Base-by-base conservation (phyloP, 208 protist genomes). In the Acanthamoeba rhysodes region DNA sequence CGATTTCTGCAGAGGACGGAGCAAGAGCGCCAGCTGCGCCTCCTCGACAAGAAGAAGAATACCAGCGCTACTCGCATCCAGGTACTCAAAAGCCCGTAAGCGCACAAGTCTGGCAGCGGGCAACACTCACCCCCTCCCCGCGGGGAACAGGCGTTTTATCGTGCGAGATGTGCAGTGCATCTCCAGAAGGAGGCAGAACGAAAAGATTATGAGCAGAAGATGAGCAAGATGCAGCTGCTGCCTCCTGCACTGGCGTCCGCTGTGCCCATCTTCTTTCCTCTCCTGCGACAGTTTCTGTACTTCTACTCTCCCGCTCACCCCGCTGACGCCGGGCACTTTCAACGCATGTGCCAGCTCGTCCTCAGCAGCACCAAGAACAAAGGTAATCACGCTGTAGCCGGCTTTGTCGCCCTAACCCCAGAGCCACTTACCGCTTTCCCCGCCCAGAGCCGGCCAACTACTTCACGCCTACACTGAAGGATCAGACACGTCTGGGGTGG, bases 201-300 rank as follows among this genome's bases (percentile, higher is more conserved):
- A 32, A 37, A 0, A 53, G 84, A 90, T n/a, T 90, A 53, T 24
- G 55, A 90, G 34, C 48, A 68, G 22, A 90, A 68, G 32, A 59
- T 90, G 48, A 37, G 20, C 55, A 90, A 68, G 50, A 29, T 90
- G 84, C 57, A 70, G 84, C 8, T 90, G 84, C 50, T 90, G 27
- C 84, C 84, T 14, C 84, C 84, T 41, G 55, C 48, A 34, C 45
- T 90, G 18, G 24, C 84, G 0, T 70, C 84, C 0, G 84, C 84
- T 29, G 84, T 68, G 84, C 84, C 84, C 84, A 90, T 90, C 84
- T 90, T 90, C 84, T 90, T 90, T 29, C 84, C 84, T 24, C 84
- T 90, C 16, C 84, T 90, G 84, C 84, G 84, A 37, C 84, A 90
- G 84, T 90, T 64, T 41, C 84, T 90, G 20, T 90, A 57, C 84